Percentiles rank a stretch among this genome's conserved stretches.
These are phyloP conservation scores for Brassica incana DNA, from an alignment of 345 rosid species.

Conservation along the genomic window DNA sequence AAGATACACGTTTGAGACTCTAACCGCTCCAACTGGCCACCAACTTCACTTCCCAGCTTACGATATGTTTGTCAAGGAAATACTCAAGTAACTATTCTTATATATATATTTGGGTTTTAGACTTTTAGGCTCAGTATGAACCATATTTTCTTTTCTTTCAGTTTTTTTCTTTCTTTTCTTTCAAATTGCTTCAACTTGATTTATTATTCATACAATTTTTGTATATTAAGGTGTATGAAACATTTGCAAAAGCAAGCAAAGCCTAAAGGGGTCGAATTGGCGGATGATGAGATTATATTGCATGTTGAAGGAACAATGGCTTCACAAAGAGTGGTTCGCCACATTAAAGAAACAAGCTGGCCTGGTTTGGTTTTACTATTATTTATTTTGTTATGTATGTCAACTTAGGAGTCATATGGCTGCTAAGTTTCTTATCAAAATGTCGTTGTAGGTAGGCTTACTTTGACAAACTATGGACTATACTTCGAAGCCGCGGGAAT, in stretches of 20 bases:
- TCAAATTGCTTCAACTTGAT: not conserved
- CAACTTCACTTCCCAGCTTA: conserved; percentile 80
- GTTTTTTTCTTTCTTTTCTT: not conserved
- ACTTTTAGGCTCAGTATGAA: not conserved
- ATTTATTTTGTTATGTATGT: not conserved
- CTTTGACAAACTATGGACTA: conserved; percentile 83
- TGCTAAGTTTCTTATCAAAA: conserved; percentile 2
- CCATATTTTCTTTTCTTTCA: not conserved
- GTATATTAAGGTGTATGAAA: conserved; percentile 55
- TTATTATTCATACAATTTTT: not conserved
- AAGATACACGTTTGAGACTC: conserved; percentile 83
- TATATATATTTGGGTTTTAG: not conserved
- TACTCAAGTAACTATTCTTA: conserved; percentile 53
- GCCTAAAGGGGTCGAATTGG: conserved; percentile 72
- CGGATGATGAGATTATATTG: conserved; percentile 78
- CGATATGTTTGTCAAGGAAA: conserved; percentile 71
- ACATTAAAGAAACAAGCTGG: conserved; percentile 85
- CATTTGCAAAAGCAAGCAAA: conserved; percentile 69
- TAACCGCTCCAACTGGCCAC: conserved; percentile 68
- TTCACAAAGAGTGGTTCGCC: conserved; percentile 81
- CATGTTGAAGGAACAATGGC: conserved; percentile 90
- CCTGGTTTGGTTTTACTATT: conserved; percentile 54
- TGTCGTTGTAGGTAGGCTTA: conserved; percentile 72
- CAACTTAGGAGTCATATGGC: not conserved
- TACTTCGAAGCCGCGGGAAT: conserved; percentile 89